Base-by-base conservation (phyloP, 257 asterid species). In the Lycium ferocissimum region DNA sequence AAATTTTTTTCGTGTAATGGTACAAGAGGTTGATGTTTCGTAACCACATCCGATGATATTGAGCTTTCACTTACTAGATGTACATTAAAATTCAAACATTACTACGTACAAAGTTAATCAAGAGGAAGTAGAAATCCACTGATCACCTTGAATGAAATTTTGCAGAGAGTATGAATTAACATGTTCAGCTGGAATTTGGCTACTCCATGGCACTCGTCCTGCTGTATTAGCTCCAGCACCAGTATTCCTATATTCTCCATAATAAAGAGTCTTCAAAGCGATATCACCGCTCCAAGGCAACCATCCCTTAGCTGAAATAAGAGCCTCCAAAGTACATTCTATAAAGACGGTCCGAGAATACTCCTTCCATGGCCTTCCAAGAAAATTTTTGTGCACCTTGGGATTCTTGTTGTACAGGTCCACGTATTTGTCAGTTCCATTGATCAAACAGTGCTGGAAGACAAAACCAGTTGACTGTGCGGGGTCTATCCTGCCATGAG, bases 291-390 rank as follows among this genome's bases (percentile, higher is more conserved):
- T 71, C 87, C 87, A 87, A 12, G 86, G 84, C 78, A 82, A 8
- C 89, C 89, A 87, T 18, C 89, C 89, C 14, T n/a, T 40, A 3
- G 83, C 56, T 0, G 81, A 49, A 17, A 85, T 43, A 47, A 85
- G 84, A 81, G 76, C 86, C 81, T 82, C 89, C 70, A 87, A 71
- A 13, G 72, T 79, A 87, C 88, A 87, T 0, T 51, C 26, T 37
- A 87, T 51, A 57, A 85, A 87, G 65, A 87, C 85, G 37, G 88
- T 82, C 86, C 89, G 80, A 4, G 89, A 87, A 66, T 72, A 87
- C 83, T 85, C 87, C 86, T 85, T 87, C 89, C 89, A 87, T 18
- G 89, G 89, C 38, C 89, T 67, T 38, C 89, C 89, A 37, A 87
- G 57, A 47, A n/a, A 87, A 47, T 66, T 87, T 80, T 84, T 73